These are phyloP conservation scores for Takashimella koratensis DNA, from an alignment of 1,284 basidiomycete species.

Conservation along the genomic window DNA sequence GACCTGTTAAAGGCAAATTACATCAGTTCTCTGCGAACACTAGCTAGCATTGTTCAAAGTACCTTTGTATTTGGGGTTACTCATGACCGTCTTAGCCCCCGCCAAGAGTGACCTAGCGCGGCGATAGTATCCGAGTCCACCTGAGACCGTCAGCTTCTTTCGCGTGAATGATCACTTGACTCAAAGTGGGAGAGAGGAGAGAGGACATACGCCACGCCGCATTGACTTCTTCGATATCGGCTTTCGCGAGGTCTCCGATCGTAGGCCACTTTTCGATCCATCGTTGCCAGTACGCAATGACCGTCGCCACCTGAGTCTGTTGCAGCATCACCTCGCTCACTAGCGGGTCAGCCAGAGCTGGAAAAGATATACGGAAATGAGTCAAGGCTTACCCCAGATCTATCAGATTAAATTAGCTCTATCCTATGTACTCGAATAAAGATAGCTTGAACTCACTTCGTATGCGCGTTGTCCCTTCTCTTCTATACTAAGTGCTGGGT, in stretches of 20 bases:
- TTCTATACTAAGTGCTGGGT: slow-evolving; percentile 22
- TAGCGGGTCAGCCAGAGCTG: neutral
- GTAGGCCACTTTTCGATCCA: slow-evolving; percentile 87
- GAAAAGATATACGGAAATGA: neutral
- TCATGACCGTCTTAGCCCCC: slow-evolving; percentile 72
- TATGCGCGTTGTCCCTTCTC: slow-evolving; percentile 48
- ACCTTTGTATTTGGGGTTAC: slow-evolving; percentile 54
- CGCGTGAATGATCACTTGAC: too few relatives aligned
- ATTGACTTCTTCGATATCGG: slow-evolving; percentile 79
- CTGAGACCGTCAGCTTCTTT: slow-evolving; percentile 10
- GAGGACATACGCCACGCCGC: slow-evolving; percentile 62
- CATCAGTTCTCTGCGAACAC: neutral
- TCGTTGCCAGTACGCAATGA: slow-evolving; percentile 80
- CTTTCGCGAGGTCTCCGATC: slow-evolving; percentile 67
- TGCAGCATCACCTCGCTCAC: slow-evolving; percentile 95
- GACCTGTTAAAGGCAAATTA: slow-evolving; percentile 36
- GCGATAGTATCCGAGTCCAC: slow-evolving; percentile 82
- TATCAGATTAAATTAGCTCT: too few relatives aligned
- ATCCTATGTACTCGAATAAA: too few relatives aligned
- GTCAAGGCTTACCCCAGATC: slow-evolving; percentile 27
- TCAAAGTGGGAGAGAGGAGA: too few relatives aligned
- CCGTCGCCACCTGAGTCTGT: slow-evolving; percentile 82
- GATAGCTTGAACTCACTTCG: slow-evolving; percentile 40
- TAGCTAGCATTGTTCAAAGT: slow-evolving; percentile 3
- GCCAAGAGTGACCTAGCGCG: slow-evolving; percentile 73